These are phyloP conservation scores for Carex myosuroides DNA, from an alignment of 176 grass and related monocot species.

Conservation along the genomic window DNA sequence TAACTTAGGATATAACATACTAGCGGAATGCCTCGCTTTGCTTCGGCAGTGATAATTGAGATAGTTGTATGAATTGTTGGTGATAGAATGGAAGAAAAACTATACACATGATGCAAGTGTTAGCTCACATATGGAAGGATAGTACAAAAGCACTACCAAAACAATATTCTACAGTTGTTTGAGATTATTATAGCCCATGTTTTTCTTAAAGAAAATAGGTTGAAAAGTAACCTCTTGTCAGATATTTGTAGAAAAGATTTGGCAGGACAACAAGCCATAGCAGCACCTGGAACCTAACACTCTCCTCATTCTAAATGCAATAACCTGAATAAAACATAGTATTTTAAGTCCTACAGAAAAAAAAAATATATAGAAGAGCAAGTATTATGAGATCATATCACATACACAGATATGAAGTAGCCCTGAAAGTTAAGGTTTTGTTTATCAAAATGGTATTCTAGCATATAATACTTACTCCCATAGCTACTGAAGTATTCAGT, in stretches of 20 bases:
- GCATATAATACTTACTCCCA: not conserved
- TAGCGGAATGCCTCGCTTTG: too few species aligned
- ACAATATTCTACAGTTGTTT: not conserved
- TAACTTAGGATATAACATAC: too few species aligned
- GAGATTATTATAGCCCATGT: not conserved
- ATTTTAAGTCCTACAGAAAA: not conserved
- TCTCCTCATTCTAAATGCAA: conserved; percentile 98
- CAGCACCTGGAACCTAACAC: conserved; percentile 84
- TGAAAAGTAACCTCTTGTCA: conserved; percentile 62
- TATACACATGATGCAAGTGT: too few species aligned
- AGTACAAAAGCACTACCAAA: too few species aligned
- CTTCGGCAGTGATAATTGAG: too few species aligned
- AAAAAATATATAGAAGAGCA: not conserved
- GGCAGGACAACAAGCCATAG: conserved; percentile 86
- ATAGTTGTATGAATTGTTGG: too few species aligned
- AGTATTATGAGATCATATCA: not conserved
- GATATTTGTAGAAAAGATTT: conserved; percentile 66
- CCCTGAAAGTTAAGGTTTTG: too few species aligned
- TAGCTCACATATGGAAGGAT: too few species aligned
- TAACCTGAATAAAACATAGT: conserved; percentile 40
- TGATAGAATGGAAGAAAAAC: too few species aligned
- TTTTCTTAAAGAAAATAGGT: conserved; percentile 24
- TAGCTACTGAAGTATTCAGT: not conserved
- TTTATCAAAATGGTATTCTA: too few species aligned
- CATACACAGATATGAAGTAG: not conserved